Base-by-base conservation (phyloP, 2,329 filamentous ascomycete species). In the Dichotomopilus funicola region DNA sequence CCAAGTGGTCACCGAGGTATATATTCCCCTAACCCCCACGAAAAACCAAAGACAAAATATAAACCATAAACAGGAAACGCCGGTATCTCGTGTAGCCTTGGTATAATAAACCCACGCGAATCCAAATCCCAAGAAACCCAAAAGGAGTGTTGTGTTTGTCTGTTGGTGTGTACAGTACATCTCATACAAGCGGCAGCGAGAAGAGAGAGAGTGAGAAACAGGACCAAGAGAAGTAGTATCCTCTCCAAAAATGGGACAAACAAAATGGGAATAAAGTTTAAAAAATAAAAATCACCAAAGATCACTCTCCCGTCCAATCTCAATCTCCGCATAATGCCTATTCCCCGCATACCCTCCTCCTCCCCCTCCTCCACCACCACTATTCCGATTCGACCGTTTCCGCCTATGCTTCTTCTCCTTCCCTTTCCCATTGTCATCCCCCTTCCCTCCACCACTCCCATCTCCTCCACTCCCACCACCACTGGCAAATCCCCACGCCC, bases 301-400 rank as follows among this genome's bases (percentile, higher is more conserved):
- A 51, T 64, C 62, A 19, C 49, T 60, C 38, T 54, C 57, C 49
- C 53, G 52, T 46, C 61, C 61, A 52, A 64, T 54, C 53, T 64
- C 62, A 49, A 62, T 52, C 54, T 64, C 61, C 4, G 57, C 53
- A 51, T 64, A 64, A 34, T 60, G 54, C 44, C 60, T 47, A 40
- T 59, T 58, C 45, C 58, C 55, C n/a, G 33, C 45, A 13, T 36
- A 36, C 19, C 19, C 19, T 27, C 19, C 19, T 27, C 19, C 19
- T 27, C 19, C 19, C 19, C 19, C 19, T 27, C 19, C 19, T 8
- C 40, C 40, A 4, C 54, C 49, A 10, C 43, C 44, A 12, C 50
- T 51, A 49, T 50, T 51, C 50, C 53, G 27, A 35, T 54, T 44
- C 38, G 47, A 51, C 41, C 42, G 11, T 41, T 52, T 59, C 53